phyloP scores from a whole-genome alignment of 768 basidiomycete genomes.

The Boletus vermiculosoides region DNA sequence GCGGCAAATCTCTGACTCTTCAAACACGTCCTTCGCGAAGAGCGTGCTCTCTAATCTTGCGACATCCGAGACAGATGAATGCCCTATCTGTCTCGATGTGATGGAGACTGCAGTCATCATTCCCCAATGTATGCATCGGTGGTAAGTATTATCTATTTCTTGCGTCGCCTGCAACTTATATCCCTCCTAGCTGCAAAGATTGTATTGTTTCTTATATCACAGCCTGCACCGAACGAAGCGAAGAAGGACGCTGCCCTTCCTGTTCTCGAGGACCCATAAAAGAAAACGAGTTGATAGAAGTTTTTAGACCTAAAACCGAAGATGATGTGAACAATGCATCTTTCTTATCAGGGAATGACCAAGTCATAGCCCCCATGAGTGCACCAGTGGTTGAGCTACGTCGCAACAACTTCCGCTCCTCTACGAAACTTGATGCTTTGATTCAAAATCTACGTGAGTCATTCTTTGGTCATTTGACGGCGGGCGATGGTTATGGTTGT shows the following conservation, averaged over 20 bases:
- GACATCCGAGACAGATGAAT: constrained; percentile 58
- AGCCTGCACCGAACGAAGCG: constrained; percentile 63
- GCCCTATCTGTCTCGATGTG: constrained; percentile 79
- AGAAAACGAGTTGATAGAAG: constrained; percentile 61
- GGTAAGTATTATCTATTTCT: constrained; percentile 42
- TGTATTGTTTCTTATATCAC: constrained; percentile 78
- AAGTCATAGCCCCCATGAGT: constrained; percentile 21
- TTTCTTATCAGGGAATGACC: constrained; percentile 11
- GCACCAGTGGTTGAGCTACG: constrained; percentile 55
- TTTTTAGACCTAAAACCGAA: constrained; percentile 40
- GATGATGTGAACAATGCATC: neutral
- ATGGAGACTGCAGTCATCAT: constrained; percentile 70
- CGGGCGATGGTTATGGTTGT: neutral
- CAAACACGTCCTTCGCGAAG: constrained; percentile 52
- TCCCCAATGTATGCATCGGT: constrained; percentile 74
- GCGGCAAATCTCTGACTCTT: constrained; percentile 27
- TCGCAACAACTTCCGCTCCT: constrained; percentile 82
- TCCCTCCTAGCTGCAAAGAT: constrained; percentile 71
- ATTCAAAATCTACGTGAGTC: constrained; percentile 64
- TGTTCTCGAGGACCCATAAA: constrained; percentile 72
- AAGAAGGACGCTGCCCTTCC: constrained; percentile 75
- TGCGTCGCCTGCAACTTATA: neutral
- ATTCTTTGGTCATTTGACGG: neutral
- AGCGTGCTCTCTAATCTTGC: constrained; percentile 61
- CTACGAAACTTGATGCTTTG: constrained; percentile 88